phyloP scores from a whole-genome alignment of 78 protist genomes.

The Dictyostelium discoideum region dicty_2.7 NC_007089.4:4462001-4462500 shows the following conservation, averaged over 20 bases:
- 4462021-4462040: background rate
- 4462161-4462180: background rate
- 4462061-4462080: background rate
- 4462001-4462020: background rate
- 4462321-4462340: background rate
- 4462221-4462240: background rate
- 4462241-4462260: background rate
- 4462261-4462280: background rate
- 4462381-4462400: background rate
- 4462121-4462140: background rate
- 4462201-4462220: background rate
- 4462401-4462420: background rate
- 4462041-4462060: background rate
- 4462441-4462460: background rate
- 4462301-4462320: background rate
- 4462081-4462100: background rate
- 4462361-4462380: background rate
- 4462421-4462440: background rate
- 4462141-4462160: background rate
- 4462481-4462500: background rate
- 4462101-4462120: background rate
- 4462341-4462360: background rate
- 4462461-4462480: background rate
- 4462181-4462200: background rate
- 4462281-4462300: background rate